These are phyloP conservation scores for Tetrahymena malaccensis DNA, from an alignment of 73 alveolate genomes.

Conservation along the genomic window DNA sequence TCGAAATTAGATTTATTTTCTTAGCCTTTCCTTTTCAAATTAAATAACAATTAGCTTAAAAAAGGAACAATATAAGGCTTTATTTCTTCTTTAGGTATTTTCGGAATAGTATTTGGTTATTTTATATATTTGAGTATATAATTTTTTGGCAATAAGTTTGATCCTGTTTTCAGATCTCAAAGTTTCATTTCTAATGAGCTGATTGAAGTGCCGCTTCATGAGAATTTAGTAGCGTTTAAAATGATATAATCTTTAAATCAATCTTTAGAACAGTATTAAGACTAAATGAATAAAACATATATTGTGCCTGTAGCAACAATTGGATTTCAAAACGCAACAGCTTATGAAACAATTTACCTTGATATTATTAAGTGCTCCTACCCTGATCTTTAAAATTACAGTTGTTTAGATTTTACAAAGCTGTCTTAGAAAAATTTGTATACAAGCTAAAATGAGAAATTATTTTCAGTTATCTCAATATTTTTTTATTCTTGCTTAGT, in stretches of 20 bases:
- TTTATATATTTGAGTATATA: no score
- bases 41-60: no score
- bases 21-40: neutral
- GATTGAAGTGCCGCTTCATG: no score
- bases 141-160: no score
- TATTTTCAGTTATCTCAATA: neutral
- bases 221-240: no score
- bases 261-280: no score
- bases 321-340: neutral
- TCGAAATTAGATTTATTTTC: neutral
- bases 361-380: neutral
- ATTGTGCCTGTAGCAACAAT: neutral
- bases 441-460: neutral
- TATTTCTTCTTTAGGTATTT: no score
- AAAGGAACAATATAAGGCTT: no score
- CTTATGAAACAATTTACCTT: neutral
- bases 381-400: neutral
- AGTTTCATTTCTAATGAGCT: no score
- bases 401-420: neutral
- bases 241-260: no score
- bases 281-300: neutral
- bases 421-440: neutral
- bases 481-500: neutral
- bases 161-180: no score
- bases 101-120: no score